Conservation (phyloP, 2,329 filamentous ascomycete genomes). For the Hortaea werneckii region DNA sequence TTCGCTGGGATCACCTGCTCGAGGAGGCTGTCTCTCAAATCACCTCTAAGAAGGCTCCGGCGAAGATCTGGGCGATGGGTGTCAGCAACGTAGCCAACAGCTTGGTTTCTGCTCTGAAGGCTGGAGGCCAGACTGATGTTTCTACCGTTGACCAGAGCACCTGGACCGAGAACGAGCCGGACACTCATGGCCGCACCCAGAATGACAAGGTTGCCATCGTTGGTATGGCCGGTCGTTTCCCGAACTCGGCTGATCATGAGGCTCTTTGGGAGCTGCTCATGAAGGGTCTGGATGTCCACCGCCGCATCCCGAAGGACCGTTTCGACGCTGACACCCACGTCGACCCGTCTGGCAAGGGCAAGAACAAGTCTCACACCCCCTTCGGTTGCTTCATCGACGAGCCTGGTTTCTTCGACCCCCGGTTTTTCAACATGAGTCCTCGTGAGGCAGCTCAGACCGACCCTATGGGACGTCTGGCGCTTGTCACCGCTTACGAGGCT, state of each 20-base stretch:
- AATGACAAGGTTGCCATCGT: constrained; percentile 74
- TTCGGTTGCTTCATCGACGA: constrained; percentile 69
- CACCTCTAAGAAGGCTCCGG: constrained; percentile 30
- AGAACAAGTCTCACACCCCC: constrained; percentile 67
- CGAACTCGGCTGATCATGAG: constrained; percentile 60
- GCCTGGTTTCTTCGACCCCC: constrained; percentile 67
- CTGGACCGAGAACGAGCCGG: constrained; percentile 29
- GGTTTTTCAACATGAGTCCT: constrained; percentile 81
- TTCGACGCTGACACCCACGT: constrained; percentile 63
- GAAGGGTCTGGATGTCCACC: constrained; percentile 65
- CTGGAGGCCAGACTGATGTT: constrained; percentile 37
- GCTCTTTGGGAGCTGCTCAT: constrained; percentile 66
- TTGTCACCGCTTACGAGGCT: constrained; percentile 71
- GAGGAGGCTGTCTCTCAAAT: constrained; percentile 39
- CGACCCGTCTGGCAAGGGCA: constrained; percentile 60
- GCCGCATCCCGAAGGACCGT: constrained; percentile 57
- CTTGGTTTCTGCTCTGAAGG: constrained; percentile 44
- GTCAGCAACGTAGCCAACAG: constrained; percentile 46
- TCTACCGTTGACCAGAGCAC: constrained; percentile 34
- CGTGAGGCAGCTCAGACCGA: constrained; percentile 71
- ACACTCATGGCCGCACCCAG: constrained; percentile 35
- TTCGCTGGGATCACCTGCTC: constrained; percentile 41
- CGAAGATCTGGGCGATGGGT: constrained; percentile 40
- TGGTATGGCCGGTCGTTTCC: constrained; percentile 70
- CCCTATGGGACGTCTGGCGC: constrained; percentile 66